Evolutionary conservation across 1,284 basidiomycete species (phyloP).

Genomic region (Ceratobasidium theobromae): DNA sequence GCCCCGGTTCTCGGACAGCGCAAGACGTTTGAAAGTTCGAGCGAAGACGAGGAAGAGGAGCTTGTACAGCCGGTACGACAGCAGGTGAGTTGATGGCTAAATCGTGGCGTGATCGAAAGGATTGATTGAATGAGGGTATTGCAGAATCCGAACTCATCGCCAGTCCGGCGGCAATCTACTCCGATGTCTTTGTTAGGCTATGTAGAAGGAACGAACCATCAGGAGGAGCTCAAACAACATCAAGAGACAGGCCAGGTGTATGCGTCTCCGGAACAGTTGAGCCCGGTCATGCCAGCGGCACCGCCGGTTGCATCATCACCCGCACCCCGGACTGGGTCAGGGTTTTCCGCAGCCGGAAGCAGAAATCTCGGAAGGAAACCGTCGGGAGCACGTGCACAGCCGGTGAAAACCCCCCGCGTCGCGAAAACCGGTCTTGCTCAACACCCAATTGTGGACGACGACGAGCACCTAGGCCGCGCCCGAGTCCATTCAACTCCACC

Average conservation of each 20-base stretch:
- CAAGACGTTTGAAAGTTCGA: slow-evolving; percentile 35
- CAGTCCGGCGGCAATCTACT: slow-evolving; percentile 31
- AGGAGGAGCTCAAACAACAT: no score
- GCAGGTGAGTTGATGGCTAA: neutral
- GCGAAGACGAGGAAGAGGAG: slow-evolving; percentile 43
- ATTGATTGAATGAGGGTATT: neutral
- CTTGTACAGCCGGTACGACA: slow-evolving; percentile 23
- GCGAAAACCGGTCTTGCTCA: slow-evolving; percentile 18
- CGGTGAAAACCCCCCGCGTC: slow-evolving; percentile 40
- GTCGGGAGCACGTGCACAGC: slow-evolving; percentile 81
- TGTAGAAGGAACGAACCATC: no score
- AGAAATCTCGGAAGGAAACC: slow-evolving; percentile 64
- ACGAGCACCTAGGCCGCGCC: slow-evolving; percentile 23
- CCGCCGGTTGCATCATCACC: neutral
- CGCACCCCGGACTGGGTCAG: neutral
- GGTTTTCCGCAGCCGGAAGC: slow-evolving; percentile 16
- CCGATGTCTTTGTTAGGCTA: slow-evolving; percentile 30
- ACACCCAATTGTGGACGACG: slow-evolving; percentile 24
- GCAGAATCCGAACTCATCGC: slow-evolving; percentile 18
- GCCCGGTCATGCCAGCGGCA: neutral
- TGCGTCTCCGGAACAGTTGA: slow-evolving; percentile 34
- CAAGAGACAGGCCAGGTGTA: neutral
- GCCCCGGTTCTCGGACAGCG: slow-evolving; percentile 9
- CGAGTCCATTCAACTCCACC: slow-evolving; percentile 11
- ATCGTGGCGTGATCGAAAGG: neutral